Conservation (phyloP, 495 filamentous ascomycete genomes). For the Margaritispora aquatica region DNA sequence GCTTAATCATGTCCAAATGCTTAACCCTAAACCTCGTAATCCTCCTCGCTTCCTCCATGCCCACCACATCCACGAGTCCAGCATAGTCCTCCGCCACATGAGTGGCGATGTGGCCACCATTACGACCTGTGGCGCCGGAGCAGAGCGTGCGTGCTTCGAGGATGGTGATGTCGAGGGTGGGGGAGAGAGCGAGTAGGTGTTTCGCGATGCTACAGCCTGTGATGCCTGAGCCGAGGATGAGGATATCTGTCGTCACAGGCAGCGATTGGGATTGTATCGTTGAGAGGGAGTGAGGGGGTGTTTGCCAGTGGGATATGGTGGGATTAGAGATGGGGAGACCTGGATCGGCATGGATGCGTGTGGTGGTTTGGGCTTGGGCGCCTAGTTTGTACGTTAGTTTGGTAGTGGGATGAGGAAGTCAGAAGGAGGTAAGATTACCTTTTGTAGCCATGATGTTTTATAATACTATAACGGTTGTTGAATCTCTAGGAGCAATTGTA, state of each 20-base stretch:
- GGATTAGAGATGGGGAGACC: constrained; percentile 49
- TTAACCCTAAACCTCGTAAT: background rate
- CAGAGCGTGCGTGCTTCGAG: constrained; percentile 47
- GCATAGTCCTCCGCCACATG: background rate
- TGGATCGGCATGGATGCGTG: background rate
- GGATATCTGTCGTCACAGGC: constrained; percentile 43
- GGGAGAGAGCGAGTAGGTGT: background rate
- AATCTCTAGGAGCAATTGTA: too few species aligned
- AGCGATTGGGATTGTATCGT: constrained; percentile 41
- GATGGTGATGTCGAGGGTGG: constrained; percentile 33
- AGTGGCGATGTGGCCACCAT: constrained; percentile 31
- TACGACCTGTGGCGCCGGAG: constrained; percentile 52
- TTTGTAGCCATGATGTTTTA: background rate
- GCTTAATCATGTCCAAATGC: background rate
- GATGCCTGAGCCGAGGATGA: constrained; percentile 69
- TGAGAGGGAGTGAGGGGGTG: constrained; percentile 48
- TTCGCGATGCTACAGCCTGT: constrained; percentile 52
- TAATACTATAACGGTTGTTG: too few species aligned
- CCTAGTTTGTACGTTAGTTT: background rate
- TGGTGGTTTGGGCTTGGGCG: background rate
- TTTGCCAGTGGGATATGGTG: constrained; percentile 63
- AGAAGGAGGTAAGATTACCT: background rate
- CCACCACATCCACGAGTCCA: background rate
- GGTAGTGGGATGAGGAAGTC: background rate
- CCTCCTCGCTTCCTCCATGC: constrained; percentile 5